Conservation (phyloP, 495 filamentous ascomycete genomes). For the Podospora fimiseda region DNA sequence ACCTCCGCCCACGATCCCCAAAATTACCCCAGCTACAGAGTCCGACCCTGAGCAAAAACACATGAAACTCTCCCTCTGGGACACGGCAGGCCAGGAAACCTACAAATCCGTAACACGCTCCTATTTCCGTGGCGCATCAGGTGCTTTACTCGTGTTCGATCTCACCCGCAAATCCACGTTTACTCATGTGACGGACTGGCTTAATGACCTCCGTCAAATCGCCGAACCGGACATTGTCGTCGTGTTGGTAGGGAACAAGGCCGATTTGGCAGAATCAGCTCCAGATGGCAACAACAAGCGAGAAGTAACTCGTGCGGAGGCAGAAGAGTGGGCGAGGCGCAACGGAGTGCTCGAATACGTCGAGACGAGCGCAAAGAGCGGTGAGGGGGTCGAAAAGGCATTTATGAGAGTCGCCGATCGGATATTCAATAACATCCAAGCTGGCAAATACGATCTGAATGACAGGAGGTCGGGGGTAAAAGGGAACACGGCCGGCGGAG, state of each 20-base stretch:
- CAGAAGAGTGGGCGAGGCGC: constrained; percentile 74
- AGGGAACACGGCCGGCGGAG: constrained; percentile 17
- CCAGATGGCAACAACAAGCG: constrained; percentile 52
- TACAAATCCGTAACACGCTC: constrained; percentile 92
- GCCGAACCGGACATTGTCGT: constrained; percentile 92
- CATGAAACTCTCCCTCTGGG: constrained; percentile 78
- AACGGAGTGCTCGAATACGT: constrained; percentile 86
- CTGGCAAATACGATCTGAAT: constrained; percentile 88
- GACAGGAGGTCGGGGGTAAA: constrained; percentile 93
- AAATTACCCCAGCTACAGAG: not conserved
- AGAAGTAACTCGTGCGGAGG: constrained; percentile 71
- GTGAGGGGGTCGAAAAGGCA: constrained; percentile 85
- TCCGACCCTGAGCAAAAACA: constrained; percentile 52
- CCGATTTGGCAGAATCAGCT: constrained; percentile 59
- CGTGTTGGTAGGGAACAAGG: constrained; percentile 91
- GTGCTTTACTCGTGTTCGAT: constrained; percentile 91
- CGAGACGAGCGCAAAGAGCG: constrained; percentile 92
- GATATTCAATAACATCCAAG: constrained; percentile 92
- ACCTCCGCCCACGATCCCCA: constrained; percentile 20
- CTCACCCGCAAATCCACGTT: constrained; percentile 85
- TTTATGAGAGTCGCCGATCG: constrained; percentile 89
- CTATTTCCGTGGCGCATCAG: constrained; percentile 90
- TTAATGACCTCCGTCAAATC: constrained; percentile 84
- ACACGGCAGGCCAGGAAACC: constrained; percentile 95
- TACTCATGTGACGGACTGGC: constrained; percentile 76